Evolutionary conservation across 2,329 filamentous ascomycete species (phyloP), one percentile per base, ranked within the genome.

Genomic region (Nemania sp.): DNA sequence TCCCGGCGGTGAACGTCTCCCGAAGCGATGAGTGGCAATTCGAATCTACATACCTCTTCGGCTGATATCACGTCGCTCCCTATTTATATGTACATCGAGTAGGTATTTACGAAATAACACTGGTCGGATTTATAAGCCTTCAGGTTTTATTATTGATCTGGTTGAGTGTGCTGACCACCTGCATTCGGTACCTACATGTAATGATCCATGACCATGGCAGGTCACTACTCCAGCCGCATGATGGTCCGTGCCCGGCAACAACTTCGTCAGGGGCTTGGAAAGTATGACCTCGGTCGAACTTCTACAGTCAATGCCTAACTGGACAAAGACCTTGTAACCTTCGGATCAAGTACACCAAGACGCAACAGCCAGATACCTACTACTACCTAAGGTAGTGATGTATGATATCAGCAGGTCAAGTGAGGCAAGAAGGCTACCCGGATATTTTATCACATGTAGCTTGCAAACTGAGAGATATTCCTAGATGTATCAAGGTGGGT

Each of bases 111-210:
- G 12, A 29, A 29, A 29, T 40, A 35, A 43, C 13, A 2, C 37
- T 53, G 2, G 13, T 3, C 15, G 18, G 43, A 59, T 62, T 62
- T 59, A 59, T 62, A 62, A 62, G 55, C 60, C 7, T n/a, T 12
- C 1, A 25, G 18, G 3, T 21, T 35, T 25, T 48, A 46, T 59
- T 59, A 59, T 55, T 54, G 21, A 54, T 51, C 46, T 46, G 5
- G 29, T 18, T 35, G 17, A 20, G 40, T n/a, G 37, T 12, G 55
- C 51, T 49, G 52, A 57, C 35, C 43, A 48, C 3, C n/a, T 12
- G 29, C n/a, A n/a, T n/a, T n/a, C n/a, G n/a, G n/a, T n/a, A n/a
- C n/a, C n/a, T n/a, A n/a, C n/a, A n/a, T n/a, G n/a, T 29, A 29
- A 29, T 29, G 3, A 29, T 29, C 4, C 25, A 29, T 29, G 25